These are phyloP conservation scores for Chrysanthemum makinoi DNA, from an alignment of 129 eudicot genomes.

Conservation along the genomic window DNA sequence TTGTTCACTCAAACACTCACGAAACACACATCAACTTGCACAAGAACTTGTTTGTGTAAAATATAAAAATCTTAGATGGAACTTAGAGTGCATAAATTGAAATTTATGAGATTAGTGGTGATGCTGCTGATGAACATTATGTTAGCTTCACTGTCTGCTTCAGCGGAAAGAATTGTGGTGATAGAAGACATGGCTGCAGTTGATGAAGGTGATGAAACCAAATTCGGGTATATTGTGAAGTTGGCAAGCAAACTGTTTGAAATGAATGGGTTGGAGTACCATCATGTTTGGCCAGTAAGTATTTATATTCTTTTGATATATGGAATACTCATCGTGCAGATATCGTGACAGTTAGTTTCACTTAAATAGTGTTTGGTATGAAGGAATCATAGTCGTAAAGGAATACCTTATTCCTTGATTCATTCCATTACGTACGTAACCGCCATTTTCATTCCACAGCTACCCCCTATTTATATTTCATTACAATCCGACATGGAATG, in stretches of 20 bases:
- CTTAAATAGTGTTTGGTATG: neutral
- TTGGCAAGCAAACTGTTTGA: constrained; percentile 61
- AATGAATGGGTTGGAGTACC: constrained; percentile 61
- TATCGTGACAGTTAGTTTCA: neutral
- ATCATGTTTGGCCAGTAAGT: constrained; percentile 98
- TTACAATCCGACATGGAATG: too few relatives aligned
- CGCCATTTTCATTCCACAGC: too few relatives aligned
- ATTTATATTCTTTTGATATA: neutral
- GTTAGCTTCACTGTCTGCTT: constrained; percentile 55
- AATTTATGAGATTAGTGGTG: constrained; percentile 32
- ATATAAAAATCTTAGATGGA: constrained; percentile 30
- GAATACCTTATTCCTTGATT: too few relatives aligned
- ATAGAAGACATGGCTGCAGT: constrained; percentile 23
- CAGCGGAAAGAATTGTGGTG: constrained; percentile 56
- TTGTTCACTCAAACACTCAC: neutral
- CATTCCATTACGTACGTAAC: too few relatives aligned
- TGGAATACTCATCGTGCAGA: constrained; percentile 2
- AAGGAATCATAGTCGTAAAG: too few relatives aligned
- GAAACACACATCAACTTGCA: constrained; percentile 5
- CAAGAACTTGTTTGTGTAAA: neutral
- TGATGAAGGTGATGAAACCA: constrained; percentile 27
- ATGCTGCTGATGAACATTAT: constrained; percentile 45
- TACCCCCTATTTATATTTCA: too few relatives aligned
- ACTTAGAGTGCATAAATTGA: constrained; percentile 42
- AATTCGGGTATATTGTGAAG: constrained; percentile 22